phyloP scores from a whole-genome alignment of 768 basidiomycete genomes.

The Trametes maxima region DNA sequence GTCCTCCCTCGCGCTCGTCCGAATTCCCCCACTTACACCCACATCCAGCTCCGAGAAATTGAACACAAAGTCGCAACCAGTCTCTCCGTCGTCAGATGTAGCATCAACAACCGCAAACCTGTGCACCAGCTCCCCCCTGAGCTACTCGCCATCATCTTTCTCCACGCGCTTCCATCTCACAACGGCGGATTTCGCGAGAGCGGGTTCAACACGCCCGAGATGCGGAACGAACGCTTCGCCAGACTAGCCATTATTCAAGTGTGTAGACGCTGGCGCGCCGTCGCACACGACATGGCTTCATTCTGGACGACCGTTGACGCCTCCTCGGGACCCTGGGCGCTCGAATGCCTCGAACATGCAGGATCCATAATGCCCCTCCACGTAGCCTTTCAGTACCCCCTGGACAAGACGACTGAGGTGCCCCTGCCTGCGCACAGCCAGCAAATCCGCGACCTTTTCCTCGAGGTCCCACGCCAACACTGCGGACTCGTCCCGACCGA shows the following conservation, averaged over 20 bases:
- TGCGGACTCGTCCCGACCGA: slow-evolving; percentile 1
- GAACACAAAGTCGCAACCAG: background rate
- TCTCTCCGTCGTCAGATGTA: slow-evolving; percentile 6
- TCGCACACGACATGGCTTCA: slow-evolving; percentile 12
- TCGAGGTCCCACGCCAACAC: background rate
- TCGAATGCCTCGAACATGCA: slow-evolving; percentile 4
- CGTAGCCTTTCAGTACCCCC: slow-evolving; percentile 1
- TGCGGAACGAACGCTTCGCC: background rate
- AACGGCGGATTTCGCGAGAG: slow-evolving; percentile 4
- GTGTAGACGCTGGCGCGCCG: slow-evolving; percentile 17
- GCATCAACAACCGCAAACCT: slow-evolving; percentile 8
- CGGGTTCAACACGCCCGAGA: slow-evolving; percentile 1
- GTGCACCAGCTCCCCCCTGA: slow-evolving; percentile 19
- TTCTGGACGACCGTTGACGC: slow-evolving; percentile 17
- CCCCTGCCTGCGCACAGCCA: background rate
- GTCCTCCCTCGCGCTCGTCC: background rate
- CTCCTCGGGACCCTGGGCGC: background rate
- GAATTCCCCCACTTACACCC: background rate
- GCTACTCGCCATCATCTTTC: slow-evolving; percentile 18
- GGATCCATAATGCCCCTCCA: slow-evolving; percentile 17
- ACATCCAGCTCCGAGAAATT: background rate
- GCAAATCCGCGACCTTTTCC: slow-evolving; percentile 12
- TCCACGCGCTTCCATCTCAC: background rate
- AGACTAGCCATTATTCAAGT: slow-evolving; percentile 8
- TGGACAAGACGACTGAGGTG: background rate